Conservation (phyloP, 2,329 filamentous ascomycete genomes). For the Neofusicoccum ribis region DNA sequence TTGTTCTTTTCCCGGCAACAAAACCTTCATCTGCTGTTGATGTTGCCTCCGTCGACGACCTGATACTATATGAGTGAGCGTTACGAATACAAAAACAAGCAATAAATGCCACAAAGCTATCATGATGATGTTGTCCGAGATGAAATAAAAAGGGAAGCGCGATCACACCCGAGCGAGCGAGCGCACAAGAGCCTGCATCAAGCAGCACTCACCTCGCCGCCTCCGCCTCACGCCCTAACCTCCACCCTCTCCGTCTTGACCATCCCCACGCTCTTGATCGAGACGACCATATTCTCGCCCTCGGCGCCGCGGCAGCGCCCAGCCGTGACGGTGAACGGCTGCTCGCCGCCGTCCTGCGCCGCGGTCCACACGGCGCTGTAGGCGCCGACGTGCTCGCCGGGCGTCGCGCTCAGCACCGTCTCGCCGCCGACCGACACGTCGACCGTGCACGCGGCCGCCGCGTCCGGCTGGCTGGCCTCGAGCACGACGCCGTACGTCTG, state of each 20-base stretch:
- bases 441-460: constrained; percentile 16
- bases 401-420: background rate
- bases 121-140: background rate
- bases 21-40: background rate
- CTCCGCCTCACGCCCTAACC: background rate
- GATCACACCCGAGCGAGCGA: background rate
- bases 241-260: background rate
- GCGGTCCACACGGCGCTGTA: constrained; percentile 20
- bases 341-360: background rate
- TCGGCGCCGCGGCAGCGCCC: background rate
- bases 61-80: constrained; percentile 7
- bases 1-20: too few relatives aligned
- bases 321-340: background rate
- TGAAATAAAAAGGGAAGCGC: background rate
- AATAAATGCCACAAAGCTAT: background rate
- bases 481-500: constrained; percentile 28
- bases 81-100: background rate
- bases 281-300: background rate
- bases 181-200: background rate
- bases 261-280: background rate
- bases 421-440: background rate
- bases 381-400: background rate
- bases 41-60: background rate
- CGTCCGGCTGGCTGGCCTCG: constrained; percentile 30
- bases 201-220: background rate